Percentiles rank a stretch among this genome's conserved stretches.
These are phyloP conservation scores for Solanum etuberosum DNA, from an alignment of 257 asterid genomes.

Conservation along the genomic window DNA sequence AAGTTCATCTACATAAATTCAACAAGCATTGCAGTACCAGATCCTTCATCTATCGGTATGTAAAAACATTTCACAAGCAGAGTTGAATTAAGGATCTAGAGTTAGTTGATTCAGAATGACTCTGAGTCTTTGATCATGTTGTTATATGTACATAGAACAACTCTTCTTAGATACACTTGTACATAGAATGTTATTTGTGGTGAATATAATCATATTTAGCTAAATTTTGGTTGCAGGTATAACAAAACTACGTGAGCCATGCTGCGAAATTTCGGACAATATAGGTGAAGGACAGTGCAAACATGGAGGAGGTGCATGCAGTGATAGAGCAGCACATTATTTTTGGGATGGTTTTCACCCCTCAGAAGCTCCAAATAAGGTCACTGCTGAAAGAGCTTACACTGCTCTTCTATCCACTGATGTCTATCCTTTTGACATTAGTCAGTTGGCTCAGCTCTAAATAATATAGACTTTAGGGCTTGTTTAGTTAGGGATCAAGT, in stretches of 20 bases:
- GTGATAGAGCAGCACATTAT: constrained; percentile 1
- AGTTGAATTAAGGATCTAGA: background rate
- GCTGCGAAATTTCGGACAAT: constrained; percentile 8
- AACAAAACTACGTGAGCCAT: constrained; percentile 2
- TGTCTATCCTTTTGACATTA: constrained; percentile 29
- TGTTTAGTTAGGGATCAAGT: background rate
- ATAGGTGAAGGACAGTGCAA: constrained; percentile 16
- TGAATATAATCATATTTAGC: background rate
- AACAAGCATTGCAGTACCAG: background rate
- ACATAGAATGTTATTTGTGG: background rate
- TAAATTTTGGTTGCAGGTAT: constrained; percentile 14
- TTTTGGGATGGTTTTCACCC: constrained; percentile 41
- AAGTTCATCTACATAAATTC: constrained; percentile 9
- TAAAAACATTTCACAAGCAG: background rate
- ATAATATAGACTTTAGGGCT: background rate
- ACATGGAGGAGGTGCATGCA: constrained; percentile 12
- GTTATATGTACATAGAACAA: too few species aligned
- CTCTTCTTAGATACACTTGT: background rate
- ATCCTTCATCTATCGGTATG: background rate
- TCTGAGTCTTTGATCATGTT: background rate
- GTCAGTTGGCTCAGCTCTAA: constrained; percentile 9
- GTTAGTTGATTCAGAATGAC: background rate
- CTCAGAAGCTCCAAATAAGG: background rate
- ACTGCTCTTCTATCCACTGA: constrained; percentile 3
- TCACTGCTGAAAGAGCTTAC: constrained; percentile 11